These are phyloP conservation scores for Hypoxylon sp. DNA, from an alignment of 2,329 filamentous ascomycete species.

Conservation along the genomic window DNA sequence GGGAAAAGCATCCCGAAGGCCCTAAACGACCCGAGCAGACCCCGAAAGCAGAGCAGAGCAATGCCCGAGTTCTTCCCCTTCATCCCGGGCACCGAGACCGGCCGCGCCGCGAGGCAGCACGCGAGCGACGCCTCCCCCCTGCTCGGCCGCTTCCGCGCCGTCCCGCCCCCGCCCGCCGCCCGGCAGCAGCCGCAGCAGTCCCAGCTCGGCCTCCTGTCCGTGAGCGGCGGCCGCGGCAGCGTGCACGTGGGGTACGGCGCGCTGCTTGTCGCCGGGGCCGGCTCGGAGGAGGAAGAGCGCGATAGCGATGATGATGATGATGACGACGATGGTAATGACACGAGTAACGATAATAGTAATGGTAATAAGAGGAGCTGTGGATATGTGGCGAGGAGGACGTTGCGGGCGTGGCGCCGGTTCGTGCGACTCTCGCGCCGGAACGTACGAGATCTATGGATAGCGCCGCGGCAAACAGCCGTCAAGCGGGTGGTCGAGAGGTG, in stretches of 20 bases:
- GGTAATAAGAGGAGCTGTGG: conserved; percentile 50
- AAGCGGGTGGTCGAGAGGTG: conserved; percentile 70
- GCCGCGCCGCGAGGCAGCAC: conserved; percentile 57
- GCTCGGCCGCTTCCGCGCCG: conserved; percentile 74
- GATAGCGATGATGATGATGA: conserved; percentile 47
- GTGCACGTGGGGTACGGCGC: conserved; percentile 70
- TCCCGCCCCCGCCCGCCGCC: conserved; percentile 49
- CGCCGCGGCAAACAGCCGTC: conserved; percentile 70
- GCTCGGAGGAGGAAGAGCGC: conserved; percentile 36
- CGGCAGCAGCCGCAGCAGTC: conserved; percentile 44
- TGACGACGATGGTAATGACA: conserved; percentile 44
- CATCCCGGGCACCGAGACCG: conserved; percentile 73
- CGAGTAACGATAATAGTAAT: conserved; percentile 50
- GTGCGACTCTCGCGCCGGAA: conserved; percentile 53
- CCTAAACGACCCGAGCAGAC: neutral
- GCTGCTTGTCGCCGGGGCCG: conserved; percentile 61
- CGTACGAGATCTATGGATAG: conserved; percentile 69
- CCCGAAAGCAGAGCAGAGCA: conserved; percentile 8
- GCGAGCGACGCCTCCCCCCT: conserved; percentile 66
- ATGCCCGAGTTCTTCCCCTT: conserved; percentile 78
- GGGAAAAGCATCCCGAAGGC: neutral
- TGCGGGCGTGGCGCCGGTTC: conserved; percentile 51
- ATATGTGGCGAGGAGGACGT: conserved; percentile 46
- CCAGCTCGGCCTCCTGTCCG: conserved; percentile 56
- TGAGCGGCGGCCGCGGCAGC: conserved; percentile 59